Evolutionary conservation across 140 eudicot species (phyloP), one percentile per base, ranked within the genome.

Genomic region (Erigeron philadelphicus): DNA sequence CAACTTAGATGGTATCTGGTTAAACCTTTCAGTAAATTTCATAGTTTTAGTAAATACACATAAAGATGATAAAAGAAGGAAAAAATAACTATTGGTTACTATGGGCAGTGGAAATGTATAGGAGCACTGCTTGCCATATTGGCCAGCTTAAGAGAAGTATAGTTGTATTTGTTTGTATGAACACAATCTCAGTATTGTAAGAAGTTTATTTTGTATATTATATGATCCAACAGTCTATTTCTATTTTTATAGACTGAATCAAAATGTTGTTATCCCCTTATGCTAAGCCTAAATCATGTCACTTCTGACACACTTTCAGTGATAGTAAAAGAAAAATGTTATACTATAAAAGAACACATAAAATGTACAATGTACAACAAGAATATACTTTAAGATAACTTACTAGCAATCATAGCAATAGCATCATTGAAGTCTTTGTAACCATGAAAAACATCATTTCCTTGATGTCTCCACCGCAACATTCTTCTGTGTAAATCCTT

Each of bases 381-480:
- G 9, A 52, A 74, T 41, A 54, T 11, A 62, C 56, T 15, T 31
- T 11, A 57, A 57, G 12, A 58, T 66, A 82, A 71, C 76, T 49
- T 72, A 62, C 77, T 67, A 53, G 72, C 70, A 42, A 89, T 75
- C 25, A 57, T 56, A 68, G 61, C 53, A 53, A 81, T 61, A 15
- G 78, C 67, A 76, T 79, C 75, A 66, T 75, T 83, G 7, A 86
- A 66, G 48, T 86, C 90, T 74, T 78, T 76, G 60, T 58, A 67
- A 41, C 80, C 83, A 45, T 64, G 70, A 40, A 76, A 82, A 42
- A 73, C 79, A 79, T 74, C 83, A 63, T 77, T 68, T 31, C 89
- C 89, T 78, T 80, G 87, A 77, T 68, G 42, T 74, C 72, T 84
- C 95, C 96, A 89, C 71, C 77, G 67, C 58, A 78, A 41, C n/a